These are phyloP conservation scores for Trichoderma virens DNA, from an alignment of 495 filamentous ascomycete species.

Conservation along the genomic window DNA sequence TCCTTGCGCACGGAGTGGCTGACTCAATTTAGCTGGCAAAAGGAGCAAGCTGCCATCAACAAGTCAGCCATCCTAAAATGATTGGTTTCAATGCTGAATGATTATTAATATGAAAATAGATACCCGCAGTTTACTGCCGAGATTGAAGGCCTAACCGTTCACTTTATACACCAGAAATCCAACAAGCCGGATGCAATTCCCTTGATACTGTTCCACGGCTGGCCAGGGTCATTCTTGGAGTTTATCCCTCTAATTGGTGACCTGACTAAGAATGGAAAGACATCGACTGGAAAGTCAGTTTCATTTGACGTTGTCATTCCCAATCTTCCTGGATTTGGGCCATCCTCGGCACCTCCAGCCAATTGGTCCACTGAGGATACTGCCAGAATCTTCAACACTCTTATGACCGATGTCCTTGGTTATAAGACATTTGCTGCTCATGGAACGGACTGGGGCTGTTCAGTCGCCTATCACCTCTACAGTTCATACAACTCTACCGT, in stretches of 20 bases:
- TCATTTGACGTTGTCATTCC: conserved; percentile 11
- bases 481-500: conserved; percentile 16
- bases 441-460: conserved; percentile 28
- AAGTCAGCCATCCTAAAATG: background rate
- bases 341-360: conserved; percentile 10
- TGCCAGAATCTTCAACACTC: conserved; percentile 11
- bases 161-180: background rate
- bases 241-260: background rate
- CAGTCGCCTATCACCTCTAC: conserved; percentile 20
- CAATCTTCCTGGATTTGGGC: conserved; percentile 10
- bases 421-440: conserved; percentile 23
- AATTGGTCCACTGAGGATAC: conserved; percentile 15
- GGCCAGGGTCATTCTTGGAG: conserved; percentile 7
- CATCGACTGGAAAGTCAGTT: background rate
- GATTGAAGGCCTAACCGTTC: conserved; percentile 1
- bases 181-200: background rate
- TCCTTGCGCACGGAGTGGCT: background rate
- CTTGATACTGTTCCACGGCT: background rate
- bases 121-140: background rate
- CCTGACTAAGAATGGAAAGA: background rate
- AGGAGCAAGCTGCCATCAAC: background rate
- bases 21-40: background rate
- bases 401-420: conserved; percentile 15
- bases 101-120: background rate
- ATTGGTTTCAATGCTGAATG: too few species aligned